Conservation (phyloP, 257 asterid genomes). For the Ballota nigra region DNA sequence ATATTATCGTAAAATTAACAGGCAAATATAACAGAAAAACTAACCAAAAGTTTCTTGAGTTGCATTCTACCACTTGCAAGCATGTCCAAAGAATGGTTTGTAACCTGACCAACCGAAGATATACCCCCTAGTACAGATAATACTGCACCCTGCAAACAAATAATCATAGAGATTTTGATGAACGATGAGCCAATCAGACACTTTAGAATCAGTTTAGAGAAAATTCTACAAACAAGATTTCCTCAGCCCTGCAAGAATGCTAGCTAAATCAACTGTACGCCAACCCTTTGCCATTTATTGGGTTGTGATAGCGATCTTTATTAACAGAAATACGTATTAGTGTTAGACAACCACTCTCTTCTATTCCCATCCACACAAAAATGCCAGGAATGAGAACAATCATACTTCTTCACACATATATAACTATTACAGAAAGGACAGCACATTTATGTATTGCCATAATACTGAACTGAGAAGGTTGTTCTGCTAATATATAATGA, state of each 20-base stretch:
- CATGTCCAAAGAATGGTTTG: constrained; percentile 53
- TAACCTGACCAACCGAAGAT: constrained; percentile 45
- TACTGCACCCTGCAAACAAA: constrained; percentile 53
- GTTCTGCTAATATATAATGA: constrained; percentile 8
- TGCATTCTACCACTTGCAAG: constrained; percentile 69
- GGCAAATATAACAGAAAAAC: constrained; percentile 24
- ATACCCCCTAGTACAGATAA: constrained; percentile 66
- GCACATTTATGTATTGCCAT: background rate
- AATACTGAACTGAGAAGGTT: background rate
- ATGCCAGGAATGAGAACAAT: background rate
- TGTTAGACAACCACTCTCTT: constrained; percentile 4
- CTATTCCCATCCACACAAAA: background rate
- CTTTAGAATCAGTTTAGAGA: constrained; percentile 3
- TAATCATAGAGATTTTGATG: constrained; percentile 4
- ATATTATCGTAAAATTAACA: background rate
- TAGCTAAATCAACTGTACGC: background rate
- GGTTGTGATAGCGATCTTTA: background rate
- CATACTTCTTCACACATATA: background rate
- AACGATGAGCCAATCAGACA: constrained; percentile 5
- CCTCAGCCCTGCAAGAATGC: constrained; percentile 5
- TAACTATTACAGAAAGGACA: background rate
- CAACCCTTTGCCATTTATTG: background rate
- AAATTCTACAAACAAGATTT: background rate
- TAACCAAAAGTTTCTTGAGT: constrained; percentile 75
- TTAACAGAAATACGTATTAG: background rate